Evolutionary conservation across 1,284 basidiomycete species (phyloP).

Genomic region (Meripilus lineatus): DNA sequence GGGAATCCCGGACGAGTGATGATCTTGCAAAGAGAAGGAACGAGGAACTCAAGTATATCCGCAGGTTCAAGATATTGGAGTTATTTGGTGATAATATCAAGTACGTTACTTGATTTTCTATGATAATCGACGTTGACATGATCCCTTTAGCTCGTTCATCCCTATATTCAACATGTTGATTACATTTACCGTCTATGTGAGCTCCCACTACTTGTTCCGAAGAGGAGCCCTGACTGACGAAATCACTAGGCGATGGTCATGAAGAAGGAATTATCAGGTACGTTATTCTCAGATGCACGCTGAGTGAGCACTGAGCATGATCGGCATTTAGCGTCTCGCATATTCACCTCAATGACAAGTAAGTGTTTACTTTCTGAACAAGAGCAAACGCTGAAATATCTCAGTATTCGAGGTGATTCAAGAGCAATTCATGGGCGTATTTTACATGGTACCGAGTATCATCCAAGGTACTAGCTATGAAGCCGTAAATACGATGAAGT

Average conservation of each 20-base stretch:
- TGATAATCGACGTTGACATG: background rate
- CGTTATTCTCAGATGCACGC: background rate
- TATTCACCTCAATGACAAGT: constrained; percentile 37
- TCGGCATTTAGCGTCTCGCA: constrained; percentile 26
- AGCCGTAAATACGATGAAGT: constrained; percentile 1
- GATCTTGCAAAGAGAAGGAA: constrained; percentile 45
- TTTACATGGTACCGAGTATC: constrained; percentile 26
- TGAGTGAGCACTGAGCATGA: background rate
- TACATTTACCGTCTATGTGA: constrained; percentile 57
- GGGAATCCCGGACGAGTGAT: constrained; percentile 44
- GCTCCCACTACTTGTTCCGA: constrained; percentile 9
- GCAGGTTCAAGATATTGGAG: constrained; percentile 36
- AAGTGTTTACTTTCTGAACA: constrained; percentile 4
- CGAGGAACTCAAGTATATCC: constrained; percentile 47
- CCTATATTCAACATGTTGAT: constrained; percentile 63
- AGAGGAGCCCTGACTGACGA: background rate
- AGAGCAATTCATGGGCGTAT: constrained; percentile 24
- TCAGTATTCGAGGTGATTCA: constrained; percentile 34
- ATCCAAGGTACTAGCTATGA: constrained; percentile 26
- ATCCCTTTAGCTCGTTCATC: constrained; percentile 47
- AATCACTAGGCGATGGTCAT: constrained; percentile 30
- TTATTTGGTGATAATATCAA: constrained; percentile 36
- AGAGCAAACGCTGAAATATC: background rate
- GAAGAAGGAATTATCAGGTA: constrained; percentile 28
- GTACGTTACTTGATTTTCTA: constrained; percentile 22